A percentile compares a stretch with the other conserved stretches of the same genome.
Conservation (phyloP, 495 filamentous ascomycete genomes). For the Podospora tetraspora region DNA sequence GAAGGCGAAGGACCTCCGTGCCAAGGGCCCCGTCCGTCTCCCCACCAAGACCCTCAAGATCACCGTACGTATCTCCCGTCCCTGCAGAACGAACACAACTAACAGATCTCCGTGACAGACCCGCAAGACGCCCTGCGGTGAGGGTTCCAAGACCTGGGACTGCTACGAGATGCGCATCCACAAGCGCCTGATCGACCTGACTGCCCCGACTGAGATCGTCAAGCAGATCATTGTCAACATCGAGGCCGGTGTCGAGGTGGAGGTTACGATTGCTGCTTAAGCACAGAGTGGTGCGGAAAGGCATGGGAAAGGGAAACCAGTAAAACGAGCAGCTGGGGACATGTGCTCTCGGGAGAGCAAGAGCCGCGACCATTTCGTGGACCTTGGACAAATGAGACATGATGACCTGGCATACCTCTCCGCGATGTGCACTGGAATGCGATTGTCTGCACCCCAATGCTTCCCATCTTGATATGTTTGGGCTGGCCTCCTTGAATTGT, state of each 20-base stretch:
- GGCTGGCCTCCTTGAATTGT: neutral
- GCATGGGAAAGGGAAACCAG: conserved; percentile 9
- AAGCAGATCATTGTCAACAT: conserved; percentile 99
- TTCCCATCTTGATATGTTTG: neutral
- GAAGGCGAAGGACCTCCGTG: conserved; percentile 95
- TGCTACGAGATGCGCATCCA: conserved; percentile 98
- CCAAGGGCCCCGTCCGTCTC: conserved; percentile 98
- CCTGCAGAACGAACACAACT: neutral
- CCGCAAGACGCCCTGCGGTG: conserved; percentile 85
- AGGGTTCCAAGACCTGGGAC: conserved; percentile 99
- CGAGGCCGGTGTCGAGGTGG: conserved; percentile 99
- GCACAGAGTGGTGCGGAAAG: conserved; percentile 1
- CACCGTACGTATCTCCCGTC: conserved; percentile 45
- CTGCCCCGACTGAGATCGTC: conserved; percentile 96
- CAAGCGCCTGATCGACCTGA: conserved; percentile 81
- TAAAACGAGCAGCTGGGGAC: neutral
- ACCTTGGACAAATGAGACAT: neutral
- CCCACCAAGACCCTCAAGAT: conserved; percentile 96
- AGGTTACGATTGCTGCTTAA: conserved; percentile 99
- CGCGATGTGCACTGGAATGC: neutral
- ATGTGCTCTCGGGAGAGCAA: neutral
- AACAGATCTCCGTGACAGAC: conserved; percentile 17
- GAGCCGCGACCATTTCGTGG: neutral
- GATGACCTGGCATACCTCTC: neutral
- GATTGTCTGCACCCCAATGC: neutral